phyloP scores from a whole-genome alignment of 2,329 filamentous ascomycete genomes.

The Thielaviopsis musarum region DNA sequence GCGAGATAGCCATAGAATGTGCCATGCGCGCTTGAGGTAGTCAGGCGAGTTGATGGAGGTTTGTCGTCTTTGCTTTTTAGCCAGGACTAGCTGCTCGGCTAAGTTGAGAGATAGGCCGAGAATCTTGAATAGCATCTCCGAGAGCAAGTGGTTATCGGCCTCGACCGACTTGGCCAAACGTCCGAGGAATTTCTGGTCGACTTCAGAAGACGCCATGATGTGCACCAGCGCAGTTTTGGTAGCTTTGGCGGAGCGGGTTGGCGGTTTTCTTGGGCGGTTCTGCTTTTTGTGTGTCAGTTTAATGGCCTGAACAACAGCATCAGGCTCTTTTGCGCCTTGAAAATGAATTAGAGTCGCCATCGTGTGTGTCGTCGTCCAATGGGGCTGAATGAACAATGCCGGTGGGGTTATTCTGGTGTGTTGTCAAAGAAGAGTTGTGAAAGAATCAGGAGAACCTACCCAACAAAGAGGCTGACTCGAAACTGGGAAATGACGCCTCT shows the following conservation, averaged over 20 bases:
- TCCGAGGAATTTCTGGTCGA: conserved; percentile 94
- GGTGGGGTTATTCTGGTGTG: too few species aligned
- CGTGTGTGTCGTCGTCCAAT: neutral
- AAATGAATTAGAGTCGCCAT: neutral
- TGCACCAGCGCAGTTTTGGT: neutral
- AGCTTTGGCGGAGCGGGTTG: neutral
- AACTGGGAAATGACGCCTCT: neutral
- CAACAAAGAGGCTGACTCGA: neutral
- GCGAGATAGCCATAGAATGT: conserved; percentile 88
- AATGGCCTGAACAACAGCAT: neutral
- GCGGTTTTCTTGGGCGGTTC: neutral
- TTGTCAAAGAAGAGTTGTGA: neutral
- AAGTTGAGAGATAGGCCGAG: conserved; percentile 81
- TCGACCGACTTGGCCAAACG: conserved; percentile 69
- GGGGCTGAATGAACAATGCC: neutral
- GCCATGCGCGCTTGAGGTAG: conserved; percentile 63
- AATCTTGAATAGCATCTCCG: conserved; percentile 73
- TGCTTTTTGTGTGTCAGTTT: neutral
- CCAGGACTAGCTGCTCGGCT: conserved; percentile 64
- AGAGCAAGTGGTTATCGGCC: conserved; percentile 61
- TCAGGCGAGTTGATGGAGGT: conserved; percentile 64
- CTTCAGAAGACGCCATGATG: conserved; percentile 83
- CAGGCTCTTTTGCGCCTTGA: neutral
- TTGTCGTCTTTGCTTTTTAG: conserved; percentile 67
- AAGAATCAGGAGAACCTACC: neutral